Conservation (phyloP, 192 early-diverging fungal genomes). For the Gaertneriomyces sp. region DNA sequence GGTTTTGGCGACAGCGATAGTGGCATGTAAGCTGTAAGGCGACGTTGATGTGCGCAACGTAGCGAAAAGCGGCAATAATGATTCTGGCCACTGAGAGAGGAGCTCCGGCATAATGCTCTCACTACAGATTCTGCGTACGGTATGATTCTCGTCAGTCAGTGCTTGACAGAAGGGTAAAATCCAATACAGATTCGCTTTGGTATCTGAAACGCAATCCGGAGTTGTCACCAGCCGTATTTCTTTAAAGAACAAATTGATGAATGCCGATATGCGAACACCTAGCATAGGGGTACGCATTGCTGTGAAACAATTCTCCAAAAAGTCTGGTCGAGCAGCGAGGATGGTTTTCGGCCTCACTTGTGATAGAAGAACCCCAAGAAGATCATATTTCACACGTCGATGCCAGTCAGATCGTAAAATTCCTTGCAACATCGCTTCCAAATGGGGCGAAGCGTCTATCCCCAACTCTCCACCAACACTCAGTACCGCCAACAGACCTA, state of each 20-base stretch:
- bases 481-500: slow-evolving; percentile 64
- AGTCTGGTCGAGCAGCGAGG: slow-evolving; percentile 55
- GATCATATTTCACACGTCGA: slow-evolving; percentile 76
- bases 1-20: slow-evolving; percentile 55
- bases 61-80: not conserved
- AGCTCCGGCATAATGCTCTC: slow-evolving; percentile 44
- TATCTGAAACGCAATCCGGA: not conserved
- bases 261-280: slow-evolving; percentile 21
- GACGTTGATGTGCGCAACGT: slow-evolving; percentile 21
- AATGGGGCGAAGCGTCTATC: not conserved
- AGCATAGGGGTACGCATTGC: slow-evolving; percentile 42
- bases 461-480: not conserved
- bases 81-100: slow-evolving; percentile 21
- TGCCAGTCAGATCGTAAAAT: slow-evolving; percentile 75
- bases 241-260: slow-evolving; percentile 26
- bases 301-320: slow-evolving; percentile 58
- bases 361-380: slow-evolving; percentile 61
- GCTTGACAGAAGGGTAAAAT: slow-evolving; percentile 50
- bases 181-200: slow-evolving; percentile 35
- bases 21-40: slow-evolving; percentile 56
- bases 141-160: slow-evolving; percentile 47
- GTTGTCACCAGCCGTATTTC: not conserved
- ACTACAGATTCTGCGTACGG: slow-evolving; percentile 54
- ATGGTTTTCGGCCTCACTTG: slow-evolving; percentile 53
- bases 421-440: slow-evolving; percentile 58